Base-by-base conservation (phyloP, 129 eudicot genomes). In the Tagetes erecta region DNA sequence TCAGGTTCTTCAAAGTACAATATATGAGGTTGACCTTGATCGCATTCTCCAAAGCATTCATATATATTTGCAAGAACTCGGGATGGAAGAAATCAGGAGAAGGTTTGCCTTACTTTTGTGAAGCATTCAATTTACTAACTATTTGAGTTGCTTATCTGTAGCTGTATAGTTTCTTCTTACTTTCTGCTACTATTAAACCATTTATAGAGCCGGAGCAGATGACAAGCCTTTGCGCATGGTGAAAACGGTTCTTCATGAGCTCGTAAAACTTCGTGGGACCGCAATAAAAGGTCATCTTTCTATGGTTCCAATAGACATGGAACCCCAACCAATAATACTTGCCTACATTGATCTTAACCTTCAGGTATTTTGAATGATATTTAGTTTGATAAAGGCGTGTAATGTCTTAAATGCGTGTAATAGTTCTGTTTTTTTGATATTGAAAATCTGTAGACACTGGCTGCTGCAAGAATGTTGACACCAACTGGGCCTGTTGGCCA, bases 201-300 rank as follows among this genome's bases (percentile, higher is more conserved):
- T 53, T 56, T 68, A 40, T 82, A 92, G 99, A 84, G 99, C 99
- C 6, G 99, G 99, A 80, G 99, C 99, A 41, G 99, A 94, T 82
- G 99, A 94, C 83, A 94, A 94, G 73, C 99, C 99, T 42, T 82
- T 94, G 80, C 96, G 99, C 40, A 94, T 94, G 99, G 99, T 94
- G 11, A 94, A 94, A 88, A 94, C 99, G 53, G 99, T 94, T 79
- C 82, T 94, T 59, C 99, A 94, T 67, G 99, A 94, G 83, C 99
- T 94, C 69, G 99, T 94, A 31, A 94, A 94, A 86, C 97, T 94
- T 73, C 97, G 92, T 46, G 97, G 96, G 60, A 94, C 99, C 53
- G 93, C 99, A 59, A 94, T 94, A 34, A 94, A 94, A 78, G 99
- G 99, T 41, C 99, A 94, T 88, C 96, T 94, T 14, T 94, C 99